A percentile compares a stretch with the other conserved stretches of the same genome.
phyloP scores from a whole-genome alignment of 805 yeast species.

The Cyberlindnera japonica region DNA sequence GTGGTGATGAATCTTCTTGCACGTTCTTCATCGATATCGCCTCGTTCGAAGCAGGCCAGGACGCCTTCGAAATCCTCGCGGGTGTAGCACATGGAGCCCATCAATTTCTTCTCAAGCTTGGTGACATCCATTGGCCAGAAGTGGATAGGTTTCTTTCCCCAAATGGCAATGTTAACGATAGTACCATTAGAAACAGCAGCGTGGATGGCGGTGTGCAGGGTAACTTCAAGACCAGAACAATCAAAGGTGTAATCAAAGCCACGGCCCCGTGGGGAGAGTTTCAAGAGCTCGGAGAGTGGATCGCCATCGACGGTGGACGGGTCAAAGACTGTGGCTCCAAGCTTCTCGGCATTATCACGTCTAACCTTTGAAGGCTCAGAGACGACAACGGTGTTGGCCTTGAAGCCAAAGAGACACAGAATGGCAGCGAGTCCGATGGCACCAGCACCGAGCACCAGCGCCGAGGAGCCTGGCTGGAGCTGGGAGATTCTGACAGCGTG shows the following conservation, averaged over 20 bases:
- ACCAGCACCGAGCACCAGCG: conserved; percentile 52
- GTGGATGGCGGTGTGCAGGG: conserved; percentile 47
- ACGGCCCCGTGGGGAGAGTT: conserved; percentile 36
- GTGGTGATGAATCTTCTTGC: conserved; percentile 51
- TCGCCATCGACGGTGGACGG: conserved; percentile 39
- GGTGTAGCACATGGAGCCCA: conserved; percentile 62
- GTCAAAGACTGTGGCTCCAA: conserved; percentile 48
- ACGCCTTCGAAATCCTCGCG: conserved; percentile 56
- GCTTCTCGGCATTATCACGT: conserved; percentile 43
- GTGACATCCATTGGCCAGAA: conserved; percentile 56
- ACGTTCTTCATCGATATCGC: conserved; percentile 41
- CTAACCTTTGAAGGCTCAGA: conserved; percentile 48
- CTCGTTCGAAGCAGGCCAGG: conserved; percentile 44
- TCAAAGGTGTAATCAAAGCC: conserved; percentile 52
- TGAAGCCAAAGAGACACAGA: conserved; percentile 46
- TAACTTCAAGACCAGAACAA: conserved; percentile 52
- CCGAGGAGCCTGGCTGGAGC: conserved; percentile 41
- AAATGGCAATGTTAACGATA: conserved; percentile 63
- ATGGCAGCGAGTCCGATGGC: conserved; percentile 51
- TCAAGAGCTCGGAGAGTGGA: conserved; percentile 35
- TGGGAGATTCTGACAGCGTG: conserved; percentile 47
- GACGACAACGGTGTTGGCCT: conserved; percentile 41
- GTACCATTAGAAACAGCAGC: conserved; percentile 51
- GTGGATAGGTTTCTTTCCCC: conserved; percentile 49
- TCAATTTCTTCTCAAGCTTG: conserved; percentile 48